phyloP scores from a whole-genome alignment of 306 rosid genomes.

The Luffa acutangula region DNA sequence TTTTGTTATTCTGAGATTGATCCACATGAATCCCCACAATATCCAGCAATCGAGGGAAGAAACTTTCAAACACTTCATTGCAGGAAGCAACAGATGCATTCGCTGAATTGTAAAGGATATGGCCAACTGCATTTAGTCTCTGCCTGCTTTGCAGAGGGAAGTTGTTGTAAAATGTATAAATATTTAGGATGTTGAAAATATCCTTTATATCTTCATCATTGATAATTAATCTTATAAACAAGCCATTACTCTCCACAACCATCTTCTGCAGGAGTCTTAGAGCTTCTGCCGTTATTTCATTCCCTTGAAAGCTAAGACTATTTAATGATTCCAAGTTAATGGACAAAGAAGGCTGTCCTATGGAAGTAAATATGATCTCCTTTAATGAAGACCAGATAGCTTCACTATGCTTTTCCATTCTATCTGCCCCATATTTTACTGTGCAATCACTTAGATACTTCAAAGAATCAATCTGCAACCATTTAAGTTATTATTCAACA shows the following conservation, averaged over 20 bases:
- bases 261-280: conserved; percentile 58
- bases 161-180: conserved; percentile 30
- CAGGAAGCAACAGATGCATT: conserved; percentile 59
- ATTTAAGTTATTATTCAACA: conserved; percentile 11
- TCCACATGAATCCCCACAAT: conserved; percentile 31
- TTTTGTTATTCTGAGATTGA: conserved; percentile 19
- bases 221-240: conserved; percentile 44
- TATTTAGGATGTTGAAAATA: conserved; percentile 39
- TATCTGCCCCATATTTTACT: conserved; percentile 63
- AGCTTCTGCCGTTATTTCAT: conserved; percentile 60
- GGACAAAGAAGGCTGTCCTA: conserved; percentile 40
- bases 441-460: conserved; percentile 65
- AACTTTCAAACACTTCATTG: conserved; percentile 43
- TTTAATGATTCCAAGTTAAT: conserved; percentile 24
- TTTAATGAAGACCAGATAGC: conserved; percentile 68
- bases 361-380: conserved; percentile 40
- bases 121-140: conserved; percentile 59
- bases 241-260: conserved; percentile 42
- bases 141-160: conserved; percentile 53
- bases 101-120: conserved; percentile 44
- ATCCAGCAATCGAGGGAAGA: conserved; percentile 46
- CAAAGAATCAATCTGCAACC: conserved; percentile 75
- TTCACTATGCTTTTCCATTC: conserved; percentile 55
- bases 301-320: conserved; percentile 52
- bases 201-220: conserved; percentile 58